Conservation (phyloP, 1,139 yeast species). For the Kazachstania sp. region DNA sequence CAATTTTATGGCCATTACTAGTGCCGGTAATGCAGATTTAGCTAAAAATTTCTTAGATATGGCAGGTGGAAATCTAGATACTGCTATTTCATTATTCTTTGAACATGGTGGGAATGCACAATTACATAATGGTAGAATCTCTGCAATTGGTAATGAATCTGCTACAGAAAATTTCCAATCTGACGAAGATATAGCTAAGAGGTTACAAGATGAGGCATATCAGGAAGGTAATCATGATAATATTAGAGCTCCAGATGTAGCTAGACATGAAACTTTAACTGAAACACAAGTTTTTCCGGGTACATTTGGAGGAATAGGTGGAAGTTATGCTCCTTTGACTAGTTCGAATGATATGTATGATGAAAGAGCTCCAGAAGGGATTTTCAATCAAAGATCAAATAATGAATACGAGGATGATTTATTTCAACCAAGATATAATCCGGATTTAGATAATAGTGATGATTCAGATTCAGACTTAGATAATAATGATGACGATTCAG, state of each 20-base stretch:
- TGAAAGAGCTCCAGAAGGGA: conserved; percentile 33
- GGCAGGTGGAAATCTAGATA: conserved; percentile 70
- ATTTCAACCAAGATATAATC: conserved; percentile 1
- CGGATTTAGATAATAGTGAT: conserved; percentile 1
- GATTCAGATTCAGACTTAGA: conserved; percentile 22
- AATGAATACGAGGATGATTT: conserved; percentile 16
- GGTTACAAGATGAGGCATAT: conserved; percentile 61
- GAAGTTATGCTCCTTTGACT: conserved; percentile 26
- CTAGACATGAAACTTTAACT: conserved; percentile 73
- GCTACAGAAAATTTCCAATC: conserved; percentile 23
- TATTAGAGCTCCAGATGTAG: conserved; percentile 72
- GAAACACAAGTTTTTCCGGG: conserved; percentile 33
- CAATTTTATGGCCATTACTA: conserved; percentile 79
- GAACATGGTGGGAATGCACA: conserved; percentile 50
- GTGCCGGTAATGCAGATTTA: conserved; percentile 53
- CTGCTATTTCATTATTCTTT: conserved; percentile 76
- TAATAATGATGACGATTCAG: conserved; percentile 22
- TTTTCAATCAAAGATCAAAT: conserved; percentile 43
- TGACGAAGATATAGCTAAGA: conserved; percentile 56
- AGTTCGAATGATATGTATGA: conserved; percentile 35
- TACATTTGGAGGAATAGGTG: conserved; percentile 33
- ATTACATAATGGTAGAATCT: conserved; percentile 8
- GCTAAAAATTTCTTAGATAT: conserved; percentile 78
- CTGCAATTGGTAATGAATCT: conserved; percentile 6
- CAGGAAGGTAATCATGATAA: conserved; percentile 36